Evolutionary conservation across 75 land plant species (phyloP).

Genomic region (Pinus albicaulis): DNA sequence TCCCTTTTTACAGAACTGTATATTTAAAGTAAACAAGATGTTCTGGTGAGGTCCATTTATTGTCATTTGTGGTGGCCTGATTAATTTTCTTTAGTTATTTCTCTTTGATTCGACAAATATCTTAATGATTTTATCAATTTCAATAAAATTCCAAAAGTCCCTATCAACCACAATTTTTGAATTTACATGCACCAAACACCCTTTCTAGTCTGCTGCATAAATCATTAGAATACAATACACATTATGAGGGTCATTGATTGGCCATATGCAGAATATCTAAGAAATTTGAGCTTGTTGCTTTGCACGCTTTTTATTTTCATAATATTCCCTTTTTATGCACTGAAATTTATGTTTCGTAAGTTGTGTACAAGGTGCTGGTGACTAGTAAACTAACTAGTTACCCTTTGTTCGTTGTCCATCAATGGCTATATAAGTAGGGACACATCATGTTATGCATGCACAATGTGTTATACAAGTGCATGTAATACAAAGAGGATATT

Average conservation of each 20-base stretch:
- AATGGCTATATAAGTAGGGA: not conserved
- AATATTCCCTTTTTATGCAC: not conserved
- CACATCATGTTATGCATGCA: no score
- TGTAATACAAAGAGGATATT: no score
- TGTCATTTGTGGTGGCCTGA: not conserved
- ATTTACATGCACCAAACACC: not conserved
- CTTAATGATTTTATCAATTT: not conserved
- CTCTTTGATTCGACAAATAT: not conserved
- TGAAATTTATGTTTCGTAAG: not conserved
- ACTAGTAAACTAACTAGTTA: not conserved
- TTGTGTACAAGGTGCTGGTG: not conserved
- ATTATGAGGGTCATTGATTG: not conserved
- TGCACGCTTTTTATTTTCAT: not conserved
- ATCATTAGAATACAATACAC: not conserved
- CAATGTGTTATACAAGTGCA: no score
- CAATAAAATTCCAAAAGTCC: not conserved
- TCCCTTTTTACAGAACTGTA: not conserved
- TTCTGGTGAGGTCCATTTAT: not conserved
- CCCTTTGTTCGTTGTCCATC: not conserved
- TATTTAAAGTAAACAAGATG: not conserved
- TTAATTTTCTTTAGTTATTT: not conserved
- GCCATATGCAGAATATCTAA: not conserved
- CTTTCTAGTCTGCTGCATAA: not conserved
- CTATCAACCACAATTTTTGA: not conserved
- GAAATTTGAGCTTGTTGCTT: not conserved